A percentile compares a stretch with the other conserved stretches of the same genome.
Evolutionary conservation across 1,139 yeast species (phyloP).

Genomic region (Yamadazyma jaroonii): DNA sequence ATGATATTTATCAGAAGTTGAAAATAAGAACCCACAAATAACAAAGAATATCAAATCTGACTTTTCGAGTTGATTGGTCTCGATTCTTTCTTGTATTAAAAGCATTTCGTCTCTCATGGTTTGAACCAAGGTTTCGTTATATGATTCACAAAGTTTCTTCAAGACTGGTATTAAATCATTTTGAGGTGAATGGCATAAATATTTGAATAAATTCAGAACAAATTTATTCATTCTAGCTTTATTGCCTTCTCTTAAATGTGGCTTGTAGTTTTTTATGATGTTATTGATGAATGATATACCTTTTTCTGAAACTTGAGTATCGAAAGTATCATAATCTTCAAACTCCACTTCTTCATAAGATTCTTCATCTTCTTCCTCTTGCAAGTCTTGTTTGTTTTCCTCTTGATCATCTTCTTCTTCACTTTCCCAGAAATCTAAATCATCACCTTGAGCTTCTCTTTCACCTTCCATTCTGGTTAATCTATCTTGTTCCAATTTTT

Average conservation of each 20-base stretch:
- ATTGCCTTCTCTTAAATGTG: slow-evolving; percentile 77
- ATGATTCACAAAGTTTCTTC: slow-evolving; percentile 61
- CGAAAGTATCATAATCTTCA: slow-evolving; percentile 20
- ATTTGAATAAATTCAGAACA: slow-evolving; percentile 62
- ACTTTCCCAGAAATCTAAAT: slow-evolving; percentile 60
- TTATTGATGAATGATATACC: slow-evolving; percentile 46
- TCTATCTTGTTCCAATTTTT: slow-evolving; percentile 73
- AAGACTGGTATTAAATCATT: slow-evolving; percentile 42
- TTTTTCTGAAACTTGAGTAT: slow-evolving; percentile 21
- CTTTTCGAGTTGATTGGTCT: slow-evolving; percentile 25
- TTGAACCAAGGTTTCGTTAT: slow-evolving; percentile 61
- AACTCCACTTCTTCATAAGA: slow-evolving; percentile 36
- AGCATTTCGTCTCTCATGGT: slow-evolving; percentile 30
- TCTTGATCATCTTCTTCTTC: slow-evolving; percentile 37
- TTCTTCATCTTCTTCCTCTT: slow-evolving; percentile 48
- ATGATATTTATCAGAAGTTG: slow-evolving; percentile 96
- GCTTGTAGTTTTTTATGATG: slow-evolving; percentile 64
- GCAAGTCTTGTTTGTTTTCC: slow-evolving; percentile 31
- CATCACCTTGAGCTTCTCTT: slow-evolving; percentile 64
- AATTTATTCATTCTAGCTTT: slow-evolving; percentile 70
- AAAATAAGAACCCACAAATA: slow-evolving; percentile 72
- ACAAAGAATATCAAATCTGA: slow-evolving; percentile 68
- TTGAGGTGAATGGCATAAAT: slow-evolving; percentile 27
- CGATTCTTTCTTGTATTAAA: slow-evolving; percentile 49
- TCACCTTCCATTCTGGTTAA: slow-evolving; percentile 83